A percentile compares a stretch with the other conserved stretches of the same genome.
Conservation (phyloP, 129 eudicot species). For the Gnaphalium uliginosum region DNA sequence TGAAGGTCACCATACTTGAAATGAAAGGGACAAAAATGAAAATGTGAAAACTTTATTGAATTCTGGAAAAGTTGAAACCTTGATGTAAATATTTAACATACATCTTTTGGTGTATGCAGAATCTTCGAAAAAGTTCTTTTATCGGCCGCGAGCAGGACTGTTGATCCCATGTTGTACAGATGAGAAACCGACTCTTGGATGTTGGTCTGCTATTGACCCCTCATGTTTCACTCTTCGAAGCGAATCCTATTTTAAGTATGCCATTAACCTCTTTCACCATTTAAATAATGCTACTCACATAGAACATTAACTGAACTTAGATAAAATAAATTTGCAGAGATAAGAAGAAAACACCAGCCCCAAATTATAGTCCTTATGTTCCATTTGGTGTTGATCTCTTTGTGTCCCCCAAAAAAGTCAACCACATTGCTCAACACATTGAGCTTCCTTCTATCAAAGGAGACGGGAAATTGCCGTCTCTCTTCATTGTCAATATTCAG, state of each 20-base stretch:
- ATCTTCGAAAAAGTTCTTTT: constrained; percentile 58
- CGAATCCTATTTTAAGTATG: constrained; percentile 73
- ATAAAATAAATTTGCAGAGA: constrained; percentile 61
- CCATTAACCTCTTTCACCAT: constrained; percentile 1
- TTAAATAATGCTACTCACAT: background rate
- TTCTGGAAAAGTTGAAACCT: background rate
- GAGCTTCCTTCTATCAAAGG: constrained; percentile 74
- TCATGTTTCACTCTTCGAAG: constrained; percentile 77
- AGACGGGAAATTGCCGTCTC: constrained; percentile 53
- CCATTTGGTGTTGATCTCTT: constrained; percentile 87
- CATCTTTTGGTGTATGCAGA: constrained; percentile 43
- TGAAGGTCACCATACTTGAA: background rate
- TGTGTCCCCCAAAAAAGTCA: constrained; percentile 67
- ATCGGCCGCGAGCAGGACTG: constrained; percentile 77
- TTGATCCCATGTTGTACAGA: constrained; percentile 63
- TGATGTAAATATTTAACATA: background rate
- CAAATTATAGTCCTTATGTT: constrained; percentile 60
- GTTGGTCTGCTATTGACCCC: constrained; percentile 82
- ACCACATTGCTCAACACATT: constrained; percentile 86
- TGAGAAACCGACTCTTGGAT: constrained; percentile 63
- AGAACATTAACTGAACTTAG: background rate
- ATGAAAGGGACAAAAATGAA: background rate
- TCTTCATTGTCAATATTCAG: constrained; percentile 85
- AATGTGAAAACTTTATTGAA: background rate
- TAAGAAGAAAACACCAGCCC: constrained; percentile 74